These are phyloP conservation scores for Penicillium psychrofluorescens DNA, from an alignment of 495 filamentous ascomycete genomes.

Conservation along the genomic window DNA sequence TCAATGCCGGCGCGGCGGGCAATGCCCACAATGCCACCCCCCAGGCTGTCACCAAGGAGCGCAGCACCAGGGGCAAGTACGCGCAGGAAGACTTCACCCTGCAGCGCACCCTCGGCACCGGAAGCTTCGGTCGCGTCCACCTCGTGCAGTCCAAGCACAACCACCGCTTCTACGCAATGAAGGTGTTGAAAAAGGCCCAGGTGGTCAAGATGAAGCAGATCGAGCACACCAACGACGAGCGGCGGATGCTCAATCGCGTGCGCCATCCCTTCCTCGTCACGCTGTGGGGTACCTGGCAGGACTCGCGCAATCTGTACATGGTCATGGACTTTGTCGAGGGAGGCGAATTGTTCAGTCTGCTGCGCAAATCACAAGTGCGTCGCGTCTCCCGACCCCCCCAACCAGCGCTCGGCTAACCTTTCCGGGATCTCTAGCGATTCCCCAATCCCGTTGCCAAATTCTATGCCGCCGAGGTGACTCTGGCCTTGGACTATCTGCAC, in stretches of 20 bases:
- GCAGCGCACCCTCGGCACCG: slow-evolving; percentile 86
- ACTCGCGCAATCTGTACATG: slow-evolving; percentile 94
- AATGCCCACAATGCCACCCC: slow-evolving; percentile 9
- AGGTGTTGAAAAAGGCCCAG: slow-evolving; percentile 96
- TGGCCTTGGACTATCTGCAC: slow-evolving; percentile 96
- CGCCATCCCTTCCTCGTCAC: slow-evolving; percentile 97
- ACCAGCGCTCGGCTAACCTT: neutral
- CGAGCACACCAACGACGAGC: slow-evolving; percentile 97
- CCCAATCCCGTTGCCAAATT: slow-evolving; percentile 98
- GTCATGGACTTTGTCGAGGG: slow-evolving; percentile 99
- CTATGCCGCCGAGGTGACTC: slow-evolving; percentile 94
- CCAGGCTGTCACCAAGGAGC: slow-evolving; percentile 31
- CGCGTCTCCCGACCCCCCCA: neutral
- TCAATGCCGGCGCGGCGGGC: slow-evolving; percentile 15
- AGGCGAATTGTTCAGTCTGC: slow-evolving; percentile 89
- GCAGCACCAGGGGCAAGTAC: slow-evolving; percentile 97
- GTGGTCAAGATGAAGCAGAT: slow-evolving; percentile 99
- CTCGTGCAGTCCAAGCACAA: slow-evolving; percentile 96
- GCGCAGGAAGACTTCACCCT: slow-evolving; percentile 81
- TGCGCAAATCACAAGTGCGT: slow-evolving; percentile 93
- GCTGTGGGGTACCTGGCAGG: slow-evolving; percentile 96
- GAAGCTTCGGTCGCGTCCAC: slow-evolving; percentile 94
- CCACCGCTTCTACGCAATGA: slow-evolving; percentile 93
- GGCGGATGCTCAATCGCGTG: slow-evolving; percentile 87
- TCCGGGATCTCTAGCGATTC: slow-evolving; percentile 60